phyloP scores from a whole-genome alignment of 306 rosid genomes.

The Abrus precatorius region DNA sequence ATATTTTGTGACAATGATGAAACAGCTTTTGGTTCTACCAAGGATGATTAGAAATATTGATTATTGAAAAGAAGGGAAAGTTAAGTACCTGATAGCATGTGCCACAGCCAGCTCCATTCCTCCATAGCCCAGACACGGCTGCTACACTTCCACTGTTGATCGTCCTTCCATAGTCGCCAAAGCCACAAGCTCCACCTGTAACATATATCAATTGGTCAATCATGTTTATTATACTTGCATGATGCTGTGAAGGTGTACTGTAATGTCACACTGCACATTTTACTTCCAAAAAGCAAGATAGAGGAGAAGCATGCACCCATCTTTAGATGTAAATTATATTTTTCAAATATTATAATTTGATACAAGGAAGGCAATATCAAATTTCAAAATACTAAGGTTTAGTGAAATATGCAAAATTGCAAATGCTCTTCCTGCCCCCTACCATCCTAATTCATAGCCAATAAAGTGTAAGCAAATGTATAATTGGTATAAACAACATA shows the following conservation, averaged over 20 bases:
- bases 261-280: background rate
- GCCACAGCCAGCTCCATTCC: conserved; percentile 84
- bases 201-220: background rate
- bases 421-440: too few relatives aligned
- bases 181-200: conserved; percentile 93
- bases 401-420: too few relatives aligned
- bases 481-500: too few relatives aligned
- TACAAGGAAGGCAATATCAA: too few relatives aligned
- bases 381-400: too few relatives aligned
- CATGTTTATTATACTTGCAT: background rate
- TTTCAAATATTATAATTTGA: too few relatives aligned
- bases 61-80: background rate
- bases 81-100: conserved; percentile 77
- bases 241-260: background rate
- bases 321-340: too few relatives aligned
- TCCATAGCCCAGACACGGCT: conserved; percentile 72
- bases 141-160: conserved; percentile 77
- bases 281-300: background rate
- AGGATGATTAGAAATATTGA: background rate
- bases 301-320: background rate
- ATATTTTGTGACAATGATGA: background rate
- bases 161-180: conserved; percentile 76
- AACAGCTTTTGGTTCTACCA: too few relatives aligned
- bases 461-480: too few relatives aligned
- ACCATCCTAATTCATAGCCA: too few relatives aligned